These are phyloP conservation scores for Suhomyces coccinellae DNA, from an alignment of 1,139 yeast species.

Conservation along the genomic window DNA sequence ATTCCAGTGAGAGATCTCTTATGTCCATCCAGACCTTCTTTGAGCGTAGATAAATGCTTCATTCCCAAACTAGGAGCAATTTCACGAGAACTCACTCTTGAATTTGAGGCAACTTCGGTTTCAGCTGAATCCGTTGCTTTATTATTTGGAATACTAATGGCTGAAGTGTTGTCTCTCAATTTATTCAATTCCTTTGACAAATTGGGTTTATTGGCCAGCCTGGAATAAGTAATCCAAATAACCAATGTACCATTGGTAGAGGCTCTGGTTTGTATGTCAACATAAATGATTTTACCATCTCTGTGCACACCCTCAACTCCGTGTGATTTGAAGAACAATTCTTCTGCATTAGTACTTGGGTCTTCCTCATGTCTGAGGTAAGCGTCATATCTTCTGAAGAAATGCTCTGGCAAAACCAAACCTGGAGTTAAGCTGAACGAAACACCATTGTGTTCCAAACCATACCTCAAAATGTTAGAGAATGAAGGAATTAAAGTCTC, in stretches of 20 bases:
- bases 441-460: slow-evolving; percentile 44
- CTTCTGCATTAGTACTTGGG: slow-evolving; percentile 21
- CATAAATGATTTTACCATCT: slow-evolving; percentile 62
- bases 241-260: slow-evolving; percentile 59
- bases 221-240: slow-evolving; percentile 86
- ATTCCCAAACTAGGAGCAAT: not conserved
- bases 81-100: not conserved
- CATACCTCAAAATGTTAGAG: slow-evolving; percentile 49
- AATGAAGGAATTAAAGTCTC: slow-evolving; percentile 68
- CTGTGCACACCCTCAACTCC: slow-evolving; percentile 70
- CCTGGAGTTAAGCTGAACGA: slow-evolving; percentile 50
- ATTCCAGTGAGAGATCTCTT: slow-evolving; percentile 5
- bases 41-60: not conserved
- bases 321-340: slow-evolving; percentile 55
- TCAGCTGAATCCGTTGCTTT: not conserved
- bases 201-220: slow-evolving; percentile 32
- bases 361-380: slow-evolving; percentile 20
- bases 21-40: slow-evolving; percentile 1
- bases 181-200: slow-evolving; percentile 29
- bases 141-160: slow-evolving; percentile 18
- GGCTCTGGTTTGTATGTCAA: slow-evolving; percentile 82
- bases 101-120: not conserved
- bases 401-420: slow-evolving; percentile 79
- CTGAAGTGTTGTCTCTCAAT: slow-evolving; percentile 22
- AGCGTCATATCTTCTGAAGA: slow-evolving; percentile 63